Evolutionary conservation across 2,329 filamentous ascomycete species (phyloP).

Genomic region (Pseudogymnoascus sp.): DNA sequence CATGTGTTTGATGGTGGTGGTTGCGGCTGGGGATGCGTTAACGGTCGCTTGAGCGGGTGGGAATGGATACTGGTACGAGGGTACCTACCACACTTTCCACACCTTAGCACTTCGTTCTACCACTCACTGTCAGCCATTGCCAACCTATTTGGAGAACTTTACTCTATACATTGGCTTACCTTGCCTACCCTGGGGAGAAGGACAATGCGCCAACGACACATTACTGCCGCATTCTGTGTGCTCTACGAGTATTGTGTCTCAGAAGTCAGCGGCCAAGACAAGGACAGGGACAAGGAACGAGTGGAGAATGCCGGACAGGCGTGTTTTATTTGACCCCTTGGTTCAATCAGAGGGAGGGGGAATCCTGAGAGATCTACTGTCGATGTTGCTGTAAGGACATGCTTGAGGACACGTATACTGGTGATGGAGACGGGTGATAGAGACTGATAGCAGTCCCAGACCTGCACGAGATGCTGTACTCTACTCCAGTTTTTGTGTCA

Average conservation of each 20-base stretch:
- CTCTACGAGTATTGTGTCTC: constrained; percentile 4
- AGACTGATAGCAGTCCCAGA: not conserved
- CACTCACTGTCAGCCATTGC: not conserved
- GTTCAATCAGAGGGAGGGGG: not conserved
- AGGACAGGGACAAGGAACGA: constrained; percentile 4
- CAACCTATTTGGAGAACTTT: not conserved
- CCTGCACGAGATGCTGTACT: not conserved
- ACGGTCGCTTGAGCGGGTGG: constrained; percentile 7
- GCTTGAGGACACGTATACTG: not conserved
- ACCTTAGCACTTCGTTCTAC: not conserved
- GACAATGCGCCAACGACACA: not conserved
- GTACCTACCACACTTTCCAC: not conserved
- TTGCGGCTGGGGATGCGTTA: constrained; percentile 6
- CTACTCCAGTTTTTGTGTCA: constrained; percentile 7
- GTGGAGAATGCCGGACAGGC: constrained; percentile 3
- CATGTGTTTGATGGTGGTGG: not conserved
- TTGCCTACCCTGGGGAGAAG: not conserved
- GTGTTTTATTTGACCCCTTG: constrained; percentile 7
- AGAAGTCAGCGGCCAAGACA: constrained; percentile 8
- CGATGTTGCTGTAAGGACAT: not conserved
- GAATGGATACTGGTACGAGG: not conserved
- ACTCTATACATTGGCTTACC: not conserved
- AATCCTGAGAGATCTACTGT: not conserved
- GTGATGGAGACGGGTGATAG: not conserved
- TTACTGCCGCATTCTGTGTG: not conserved